Evolutionary conservation across 2,329 filamentous ascomycete species (phyloP).

Genomic region (Thelonectria olida): DNA sequence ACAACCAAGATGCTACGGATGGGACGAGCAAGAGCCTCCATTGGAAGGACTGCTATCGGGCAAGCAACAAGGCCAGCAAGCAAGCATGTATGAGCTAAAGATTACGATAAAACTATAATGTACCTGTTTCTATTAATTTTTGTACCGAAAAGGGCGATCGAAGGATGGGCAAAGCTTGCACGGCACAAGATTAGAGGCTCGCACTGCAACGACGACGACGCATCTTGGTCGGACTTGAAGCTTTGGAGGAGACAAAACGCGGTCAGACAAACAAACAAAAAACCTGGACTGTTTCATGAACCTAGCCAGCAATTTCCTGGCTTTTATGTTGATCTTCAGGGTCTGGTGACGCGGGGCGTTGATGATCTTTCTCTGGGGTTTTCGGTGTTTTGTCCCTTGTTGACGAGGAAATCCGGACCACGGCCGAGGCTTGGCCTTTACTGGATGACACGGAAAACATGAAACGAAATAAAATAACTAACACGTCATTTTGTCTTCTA

Average conservation of each 20-base stretch:
- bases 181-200: constrained; percentile 34
- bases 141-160: not conserved
- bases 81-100: too few relatives aligned
- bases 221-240: constrained; percentile 16
- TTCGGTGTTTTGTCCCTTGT: not conserved
- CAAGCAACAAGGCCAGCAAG: not conserved
- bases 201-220: constrained; percentile 29
- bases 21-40: not conserved
- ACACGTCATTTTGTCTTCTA: too few relatives aligned
- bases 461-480: too few relatives aligned
- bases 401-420: too few relatives aligned
- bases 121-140: too few relatives aligned
- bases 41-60: not conserved
- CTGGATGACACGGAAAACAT: too few relatives aligned
- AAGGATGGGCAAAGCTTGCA: constrained; percentile 3
- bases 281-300: not conserved
- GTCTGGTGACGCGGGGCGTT: not conserved
- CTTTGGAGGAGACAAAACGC: not conserved
- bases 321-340: not conserved
- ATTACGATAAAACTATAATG: too few relatives aligned
- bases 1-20: not conserved
- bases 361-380: not conserved
- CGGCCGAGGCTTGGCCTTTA: too few relatives aligned
- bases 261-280: not conserved
- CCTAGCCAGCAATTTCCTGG: too few relatives aligned